phyloP scores from a whole-genome alignment of 2,329 filamentous ascomycete species.

The Rosellinia necatrix region DNA sequence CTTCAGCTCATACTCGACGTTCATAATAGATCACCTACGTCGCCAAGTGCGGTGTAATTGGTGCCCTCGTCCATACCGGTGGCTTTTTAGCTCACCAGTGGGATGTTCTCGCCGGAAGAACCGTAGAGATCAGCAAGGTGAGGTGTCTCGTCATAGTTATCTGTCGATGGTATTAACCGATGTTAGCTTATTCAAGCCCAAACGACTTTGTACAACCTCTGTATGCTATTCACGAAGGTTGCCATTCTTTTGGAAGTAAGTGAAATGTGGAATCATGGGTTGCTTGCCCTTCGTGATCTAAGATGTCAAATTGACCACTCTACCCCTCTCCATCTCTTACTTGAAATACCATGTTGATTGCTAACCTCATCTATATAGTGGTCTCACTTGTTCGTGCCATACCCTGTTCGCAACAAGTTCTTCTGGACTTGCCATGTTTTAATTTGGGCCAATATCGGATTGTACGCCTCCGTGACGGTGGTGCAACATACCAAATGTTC shows the following conservation, averaged over 20 bases:
- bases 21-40: not conserved
- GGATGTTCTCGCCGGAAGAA: not conserved
- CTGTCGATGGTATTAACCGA: too few species aligned
- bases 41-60: not conserved
- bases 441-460: slow-evolving; percentile 1
- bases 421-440: slow-evolving; percentile 7
- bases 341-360: not conserved
- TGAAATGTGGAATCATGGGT: too few species aligned
- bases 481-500: slow-evolving; percentile 5
- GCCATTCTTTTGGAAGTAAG: slow-evolving; percentile 1
- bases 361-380: not conserved
- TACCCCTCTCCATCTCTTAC: not conserved
- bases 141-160: too few species aligned
- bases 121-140: not conserved
- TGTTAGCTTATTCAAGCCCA: slow-evolving; percentile 7
- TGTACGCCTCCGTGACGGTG: slow-evolving; percentile 1
- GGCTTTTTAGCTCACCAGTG: not conserved
- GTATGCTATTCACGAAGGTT: slow-evolving; percentile 4
- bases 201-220: slow-evolving; percentile 1
- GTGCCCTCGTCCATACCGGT: not conserved
- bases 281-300: too few species aligned
- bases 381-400: slow-evolving; percentile 8
- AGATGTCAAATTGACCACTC: too few species aligned
- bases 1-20: not conserved
- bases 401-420: not conserved